Conservation (phyloP, 1,284 basidiomycete genomes). For the Tetrapyrgos nigripes region DNA sequence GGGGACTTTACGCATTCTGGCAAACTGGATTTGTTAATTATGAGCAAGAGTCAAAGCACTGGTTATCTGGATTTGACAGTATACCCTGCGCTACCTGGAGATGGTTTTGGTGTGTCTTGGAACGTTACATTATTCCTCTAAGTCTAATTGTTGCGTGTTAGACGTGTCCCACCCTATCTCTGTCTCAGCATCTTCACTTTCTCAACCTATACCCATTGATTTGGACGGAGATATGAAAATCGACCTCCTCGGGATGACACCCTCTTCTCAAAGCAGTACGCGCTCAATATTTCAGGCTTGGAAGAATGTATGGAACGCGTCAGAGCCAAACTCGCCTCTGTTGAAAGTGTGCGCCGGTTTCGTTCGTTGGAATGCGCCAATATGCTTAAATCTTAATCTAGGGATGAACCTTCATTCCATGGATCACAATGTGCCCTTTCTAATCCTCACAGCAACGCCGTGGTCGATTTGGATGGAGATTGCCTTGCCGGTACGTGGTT, state of each 20-base stretch:
- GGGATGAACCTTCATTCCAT: conserved; percentile 64
- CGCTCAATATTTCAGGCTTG: conserved; percentile 64
- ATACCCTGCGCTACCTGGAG: conserved; percentile 67
- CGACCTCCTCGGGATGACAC: conserved; percentile 82
- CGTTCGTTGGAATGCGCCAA: conserved; percentile 1
- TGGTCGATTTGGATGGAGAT: conserved; percentile 96
- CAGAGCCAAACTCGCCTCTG: conserved; percentile 52
- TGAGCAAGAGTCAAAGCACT: conserved; percentile 63
- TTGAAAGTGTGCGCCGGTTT: conserved; percentile 74
- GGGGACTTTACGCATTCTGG: conserved; percentile 95
- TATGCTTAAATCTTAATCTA: conserved; percentile 31
- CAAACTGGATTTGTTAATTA: conserved; percentile 87
- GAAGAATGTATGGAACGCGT: conserved; percentile 79
- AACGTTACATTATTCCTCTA: not conserved
- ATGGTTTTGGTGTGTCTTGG: conserved; percentile 70
- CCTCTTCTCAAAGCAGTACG: conserved; percentile 43
- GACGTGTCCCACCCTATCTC: conserved; percentile 51
- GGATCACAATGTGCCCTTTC: conserved; percentile 76
- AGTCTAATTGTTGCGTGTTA: conserved; percentile 19
- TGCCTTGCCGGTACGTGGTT: conserved; percentile 81
- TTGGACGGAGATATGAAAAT: conserved; percentile 88
- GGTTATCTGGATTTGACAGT: conserved; percentile 69
- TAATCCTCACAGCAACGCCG: conserved; percentile 93
- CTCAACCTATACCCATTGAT: conserved; percentile 90
- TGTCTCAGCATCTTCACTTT: conserved; percentile 67